Percentiles rank a stretch among this genome's conserved stretches.
These are phyloP conservation scores for Aspergillus neoniger DNA, from an alignment of 2,329 filamentous ascomycete genomes.

Conservation along the genomic window DNA sequence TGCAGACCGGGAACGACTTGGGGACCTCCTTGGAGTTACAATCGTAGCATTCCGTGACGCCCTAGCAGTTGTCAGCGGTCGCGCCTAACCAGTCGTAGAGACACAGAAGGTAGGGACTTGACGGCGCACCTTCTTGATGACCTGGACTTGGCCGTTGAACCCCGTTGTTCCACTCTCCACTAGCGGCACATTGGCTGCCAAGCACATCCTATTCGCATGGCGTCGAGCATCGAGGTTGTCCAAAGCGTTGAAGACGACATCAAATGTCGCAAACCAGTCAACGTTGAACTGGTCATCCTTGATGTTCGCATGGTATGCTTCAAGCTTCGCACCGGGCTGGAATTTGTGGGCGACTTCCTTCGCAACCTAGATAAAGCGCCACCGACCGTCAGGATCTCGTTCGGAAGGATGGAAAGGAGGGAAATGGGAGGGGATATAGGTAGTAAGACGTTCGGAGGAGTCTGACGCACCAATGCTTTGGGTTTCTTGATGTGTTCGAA, in stretches of 20 bases:
- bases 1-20: slow-evolving; percentile 94
- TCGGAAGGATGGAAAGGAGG: neutral
- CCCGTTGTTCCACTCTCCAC: slow-evolving; percentile 97
- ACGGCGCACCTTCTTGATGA: slow-evolving; percentile 73
- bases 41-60: slow-evolving; percentile 92
- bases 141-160: slow-evolving; percentile 96
- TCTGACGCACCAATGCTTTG: slow-evolving; percentile 74
- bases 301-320: slow-evolving; percentile 92
- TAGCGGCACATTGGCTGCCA: slow-evolving; percentile 84
- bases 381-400: slow-evolving; percentile 19
- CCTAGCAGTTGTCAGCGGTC: slow-evolving; percentile 45
- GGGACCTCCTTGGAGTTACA: slow-evolving; percentile 87
- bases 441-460: slow-evolving; percentile 15
- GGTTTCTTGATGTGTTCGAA: slow-evolving; percentile 98
- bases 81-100: neutral
- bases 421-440: slow-evolving; percentile 4
- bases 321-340: slow-evolving; percentile 82
- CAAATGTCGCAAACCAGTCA: slow-evolving; percentile 81
- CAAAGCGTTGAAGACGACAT: slow-evolving; percentile 91
- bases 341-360: slow-evolving; percentile 89
- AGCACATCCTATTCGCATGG: slow-evolving; percentile 96
- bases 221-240: slow-evolving; percentile 92
- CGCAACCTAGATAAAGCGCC: slow-evolving; percentile 64
- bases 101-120: neutral
- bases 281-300: slow-evolving; percentile 85